These are phyloP conservation scores for Diaporthe sp. DNA, from an alignment of 2,329 filamentous ascomycete species.

Conservation along the genomic window DNA sequence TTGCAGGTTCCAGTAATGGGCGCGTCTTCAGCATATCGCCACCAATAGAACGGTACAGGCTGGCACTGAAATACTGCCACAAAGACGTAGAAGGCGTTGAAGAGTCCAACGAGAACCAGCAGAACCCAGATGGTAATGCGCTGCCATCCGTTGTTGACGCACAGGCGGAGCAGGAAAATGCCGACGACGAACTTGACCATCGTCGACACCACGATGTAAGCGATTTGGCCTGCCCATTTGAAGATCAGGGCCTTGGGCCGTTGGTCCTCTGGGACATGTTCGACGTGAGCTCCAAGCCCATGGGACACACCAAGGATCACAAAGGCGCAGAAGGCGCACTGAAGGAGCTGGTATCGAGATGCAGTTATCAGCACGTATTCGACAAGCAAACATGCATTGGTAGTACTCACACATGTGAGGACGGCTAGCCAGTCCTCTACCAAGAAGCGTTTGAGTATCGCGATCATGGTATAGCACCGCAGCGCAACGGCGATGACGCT, in stretches of 20 bases:
- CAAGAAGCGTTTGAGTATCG: constrained; percentile 40
- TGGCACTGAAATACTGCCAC: constrained; percentile 56
- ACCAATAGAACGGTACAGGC: constrained; percentile 56
- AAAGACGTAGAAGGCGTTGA: constrained; percentile 54
- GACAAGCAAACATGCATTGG: not conserved
- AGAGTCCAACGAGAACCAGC: constrained; percentile 50
- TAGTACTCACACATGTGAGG: constrained; percentile 37
- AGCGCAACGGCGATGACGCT: constrained; percentile 37
- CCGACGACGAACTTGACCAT: constrained; percentile 56
- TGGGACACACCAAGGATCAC: constrained; percentile 38
- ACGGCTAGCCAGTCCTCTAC: constrained; percentile 41
- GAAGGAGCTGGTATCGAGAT: constrained; percentile 25
- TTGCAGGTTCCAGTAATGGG: constrained; percentile 51
- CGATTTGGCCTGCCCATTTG: constrained; percentile 55
- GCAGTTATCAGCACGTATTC: constrained; percentile 6
- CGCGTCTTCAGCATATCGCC: constrained; percentile 48
- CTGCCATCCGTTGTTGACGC: constrained; percentile 50
- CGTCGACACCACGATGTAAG: constrained; percentile 56
- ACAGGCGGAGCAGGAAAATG: constrained; percentile 57
- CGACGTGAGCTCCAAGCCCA: constrained; percentile 40
- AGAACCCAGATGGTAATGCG: constrained; percentile 52
- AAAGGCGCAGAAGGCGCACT: constrained; percentile 36
- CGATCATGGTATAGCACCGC: constrained; percentile 40
- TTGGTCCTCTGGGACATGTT: constrained; percentile 32
- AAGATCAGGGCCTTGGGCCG: constrained; percentile 39